phyloP scores from a whole-genome alignment of 768 basidiomycete species.

The Rossbeevera mucosa region DNA sequence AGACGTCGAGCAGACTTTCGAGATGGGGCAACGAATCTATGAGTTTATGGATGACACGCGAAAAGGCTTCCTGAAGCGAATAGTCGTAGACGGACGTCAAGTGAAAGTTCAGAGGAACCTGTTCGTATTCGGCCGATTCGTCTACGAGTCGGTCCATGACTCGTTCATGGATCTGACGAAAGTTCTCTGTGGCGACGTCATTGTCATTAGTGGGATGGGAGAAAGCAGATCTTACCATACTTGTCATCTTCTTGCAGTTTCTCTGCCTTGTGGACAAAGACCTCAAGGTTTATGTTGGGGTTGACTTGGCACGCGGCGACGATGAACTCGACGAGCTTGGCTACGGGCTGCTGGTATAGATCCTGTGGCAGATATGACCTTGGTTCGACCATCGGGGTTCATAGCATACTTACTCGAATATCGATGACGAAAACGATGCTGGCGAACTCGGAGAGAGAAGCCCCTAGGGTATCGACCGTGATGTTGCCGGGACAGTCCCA shows the following conservation, averaged over 20 bases:
- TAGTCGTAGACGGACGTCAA: conserved; percentile 94
- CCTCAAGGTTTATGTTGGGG: conserved; percentile 74
- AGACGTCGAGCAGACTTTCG: conserved; percentile 83
- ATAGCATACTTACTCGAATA: conserved; percentile 61
- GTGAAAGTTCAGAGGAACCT: conserved; percentile 79
- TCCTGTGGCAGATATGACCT: conserved; percentile 44
- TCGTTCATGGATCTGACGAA: conserved; percentile 84
- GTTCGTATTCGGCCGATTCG: conserved; percentile 68
- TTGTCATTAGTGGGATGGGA: neutral
- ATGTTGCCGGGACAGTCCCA: conserved; percentile 93
- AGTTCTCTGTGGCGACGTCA: conserved; percentile 61
- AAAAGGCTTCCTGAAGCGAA: conserved; percentile 88
- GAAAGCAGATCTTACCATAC: conserved; percentile 52
- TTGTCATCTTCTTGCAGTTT: conserved; percentile 88
- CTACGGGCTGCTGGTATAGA: conserved; percentile 78
- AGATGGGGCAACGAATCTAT: conserved; percentile 81
- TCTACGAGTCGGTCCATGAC: conserved; percentile 80
- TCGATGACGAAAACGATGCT: conserved; percentile 93
- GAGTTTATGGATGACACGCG: conserved; percentile 81
- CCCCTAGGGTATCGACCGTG: conserved; percentile 72
- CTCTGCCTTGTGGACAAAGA: conserved; percentile 96
- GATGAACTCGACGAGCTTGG: conserved; percentile 78
- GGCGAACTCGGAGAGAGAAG: conserved; percentile 72
- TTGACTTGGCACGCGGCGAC: conserved; percentile 71
- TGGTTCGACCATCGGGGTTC: neutral